Conservation (phyloP, 371 early-diverging fungal species). For the Thermomucor indicae-seudaticae region DNA sequence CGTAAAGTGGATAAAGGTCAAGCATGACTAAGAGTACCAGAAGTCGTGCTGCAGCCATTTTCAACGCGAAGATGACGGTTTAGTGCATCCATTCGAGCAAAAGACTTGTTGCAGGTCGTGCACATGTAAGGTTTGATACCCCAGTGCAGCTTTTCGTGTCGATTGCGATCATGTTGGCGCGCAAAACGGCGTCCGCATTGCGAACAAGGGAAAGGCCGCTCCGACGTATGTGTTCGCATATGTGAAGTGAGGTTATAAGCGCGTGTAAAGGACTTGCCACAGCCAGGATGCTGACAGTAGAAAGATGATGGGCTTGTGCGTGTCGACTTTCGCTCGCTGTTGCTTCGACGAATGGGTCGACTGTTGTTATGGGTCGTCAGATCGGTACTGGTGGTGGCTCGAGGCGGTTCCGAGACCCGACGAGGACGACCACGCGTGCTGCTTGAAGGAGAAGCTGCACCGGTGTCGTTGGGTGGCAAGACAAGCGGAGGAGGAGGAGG, state of each 20-base stretch:
- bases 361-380: too few species aligned
- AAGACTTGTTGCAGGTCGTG: slow-evolving; percentile 41
- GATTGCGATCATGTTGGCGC: slow-evolving; percentile 54
- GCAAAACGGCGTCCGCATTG: slow-evolving; percentile 45
- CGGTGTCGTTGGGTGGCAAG: too few species aligned
- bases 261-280: slow-evolving; percentile 59
- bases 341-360: too few species aligned
- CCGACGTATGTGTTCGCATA: slow-evolving; percentile 55
- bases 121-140: slow-evolving; percentile 54
- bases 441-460: too few species aligned
- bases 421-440: too few species aligned
- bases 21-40: too few species aligned
- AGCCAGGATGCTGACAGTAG: slow-evolving; percentile 44
- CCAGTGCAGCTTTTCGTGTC: slow-evolving; percentile 53
- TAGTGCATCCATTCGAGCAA: slow-evolving; percentile 64
- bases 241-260: slow-evolving; percentile 67
- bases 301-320: too few species aligned
- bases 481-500: too few species aligned
- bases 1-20: too few species aligned
- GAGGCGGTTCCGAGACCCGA: too few species aligned
- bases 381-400: too few species aligned
- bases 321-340: too few species aligned
- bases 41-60: slow-evolving; percentile 50
- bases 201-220: slow-evolving; percentile 29
- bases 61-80: slow-evolving; percentile 65